These are phyloP conservation scores for Claviceps africana DNA, from an alignment of 2,329 filamentous ascomycete genomes.

Conservation along the genomic window DNA sequence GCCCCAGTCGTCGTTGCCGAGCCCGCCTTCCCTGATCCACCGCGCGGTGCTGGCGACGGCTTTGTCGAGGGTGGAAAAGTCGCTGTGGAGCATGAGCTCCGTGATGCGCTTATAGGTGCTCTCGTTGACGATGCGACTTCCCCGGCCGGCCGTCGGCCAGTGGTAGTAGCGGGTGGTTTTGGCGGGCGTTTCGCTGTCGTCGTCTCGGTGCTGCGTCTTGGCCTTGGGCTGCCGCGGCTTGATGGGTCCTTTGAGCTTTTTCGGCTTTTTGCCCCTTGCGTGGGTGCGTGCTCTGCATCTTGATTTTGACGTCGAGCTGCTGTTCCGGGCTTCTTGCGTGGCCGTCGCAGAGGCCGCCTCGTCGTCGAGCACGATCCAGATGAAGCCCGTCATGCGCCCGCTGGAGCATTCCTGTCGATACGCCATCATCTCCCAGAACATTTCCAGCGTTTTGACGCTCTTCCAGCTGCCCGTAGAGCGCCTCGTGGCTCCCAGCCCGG, in stretches of 20 bases:
- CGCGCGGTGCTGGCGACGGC: constrained; percentile 50
- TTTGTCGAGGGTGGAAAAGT: constrained; percentile 54
- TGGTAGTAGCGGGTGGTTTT: constrained; percentile 50
- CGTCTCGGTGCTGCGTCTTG: constrained; percentile 42
- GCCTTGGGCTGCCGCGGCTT: constrained; percentile 48
- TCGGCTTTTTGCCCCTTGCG: constrained; percentile 24
- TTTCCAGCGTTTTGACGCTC: constrained; percentile 67
- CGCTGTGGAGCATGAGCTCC: constrained; percentile 57
- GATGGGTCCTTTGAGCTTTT: constrained; percentile 43
- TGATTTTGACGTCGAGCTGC: constrained; percentile 11
- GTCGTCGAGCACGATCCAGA: constrained; percentile 79
- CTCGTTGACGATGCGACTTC: constrained; percentile 48
- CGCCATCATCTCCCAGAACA: constrained; percentile 98
- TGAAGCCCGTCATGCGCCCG: constrained; percentile 80
- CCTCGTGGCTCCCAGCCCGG: constrained; percentile 40
- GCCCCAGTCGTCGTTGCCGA: constrained; percentile 37
- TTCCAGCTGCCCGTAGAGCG: constrained; percentile 58
- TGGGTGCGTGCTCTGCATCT: not conserved
- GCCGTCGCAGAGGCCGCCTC: not conserved
- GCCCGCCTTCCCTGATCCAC: constrained; percentile 55
- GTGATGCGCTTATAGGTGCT: constrained; percentile 51
- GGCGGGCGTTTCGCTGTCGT: constrained; percentile 34
- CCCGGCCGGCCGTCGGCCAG: constrained; percentile 50
- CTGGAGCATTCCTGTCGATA: constrained; percentile 92
- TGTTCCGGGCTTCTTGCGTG: constrained; percentile 14